These are phyloP conservation scores for Ceratocystis papillata DNA, from an alignment of 2,329 filamentous ascomycete genomes.

Conservation along the genomic window DNA sequence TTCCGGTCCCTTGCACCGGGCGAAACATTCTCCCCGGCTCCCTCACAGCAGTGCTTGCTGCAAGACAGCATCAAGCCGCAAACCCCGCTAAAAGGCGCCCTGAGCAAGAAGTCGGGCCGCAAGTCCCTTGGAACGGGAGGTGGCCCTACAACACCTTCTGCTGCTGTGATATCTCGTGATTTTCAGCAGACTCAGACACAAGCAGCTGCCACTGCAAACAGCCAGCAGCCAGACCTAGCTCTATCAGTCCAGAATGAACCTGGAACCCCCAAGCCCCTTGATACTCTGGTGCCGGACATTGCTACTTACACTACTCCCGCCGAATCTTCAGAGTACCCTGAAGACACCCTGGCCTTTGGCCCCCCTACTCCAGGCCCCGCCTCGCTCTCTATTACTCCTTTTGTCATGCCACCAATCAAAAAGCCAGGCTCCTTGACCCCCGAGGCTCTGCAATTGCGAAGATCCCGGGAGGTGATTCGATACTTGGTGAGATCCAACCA, in stretches of 20 bases:
- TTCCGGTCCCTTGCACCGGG: constrained; percentile 18
- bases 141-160: not conserved
- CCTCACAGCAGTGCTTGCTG: not conserved
- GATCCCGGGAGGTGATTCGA: constrained; percentile 34
- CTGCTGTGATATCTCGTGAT: not conserved
- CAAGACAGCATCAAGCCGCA: constrained; percentile 9
- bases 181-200: too few relatives aligned
- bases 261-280: not conserved
- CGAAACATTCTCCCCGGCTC: constrained; percentile 17
- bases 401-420: constrained; percentile 25
- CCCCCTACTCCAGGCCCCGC: not conserved
- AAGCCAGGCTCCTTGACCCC: constrained; percentile 30
- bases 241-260: not conserved
- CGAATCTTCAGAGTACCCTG: constrained; percentile 7
- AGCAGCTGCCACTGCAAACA: not conserved
- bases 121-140: not conserved
- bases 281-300: not conserved
- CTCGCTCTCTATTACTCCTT: constrained; percentile 4
- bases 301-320: not conserved
- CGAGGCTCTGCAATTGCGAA: constrained; percentile 28
- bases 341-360: not conserved
- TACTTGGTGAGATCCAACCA: constrained; percentile 35
- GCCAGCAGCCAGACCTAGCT: not conserved
- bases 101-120: constrained; percentile 10
- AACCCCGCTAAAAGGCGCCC: not conserved